Evolutionary conservation across 371 early-diverging fungal genomes (phyloP), one percentile per base, ranked within the genome.

Genomic region (Mortierella sp.): DNA sequence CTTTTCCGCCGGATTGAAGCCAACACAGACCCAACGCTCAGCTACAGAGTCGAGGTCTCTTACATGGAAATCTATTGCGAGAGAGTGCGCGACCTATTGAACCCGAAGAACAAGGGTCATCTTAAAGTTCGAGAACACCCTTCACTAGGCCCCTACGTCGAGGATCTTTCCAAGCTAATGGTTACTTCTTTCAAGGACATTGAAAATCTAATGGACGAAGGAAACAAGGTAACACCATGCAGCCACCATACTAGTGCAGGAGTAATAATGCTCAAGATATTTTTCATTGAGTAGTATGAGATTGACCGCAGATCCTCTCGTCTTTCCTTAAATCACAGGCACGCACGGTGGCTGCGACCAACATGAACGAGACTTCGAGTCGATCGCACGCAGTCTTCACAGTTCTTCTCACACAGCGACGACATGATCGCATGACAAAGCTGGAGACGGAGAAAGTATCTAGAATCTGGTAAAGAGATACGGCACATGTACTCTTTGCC

Each of bases 361-460:
- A 96, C 82, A 99, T 99, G 99, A 99, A 99, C 88, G 97, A 94
- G 79, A 94, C 94, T 0, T 97, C 97, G 28, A 96, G 96, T 76
- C 92, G 99, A 73, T 96, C 96, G 6, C 99, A 99, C 90, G 97
- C 98, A 21, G 96, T 99, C 44, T 97, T 98, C 73, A 97, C 97
- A 0, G 85, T 99, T 0, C 91, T 94, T 24, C 80, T 98, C 59
- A 95, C 95, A 2, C 94, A 95, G 88, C 92, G 90, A 69, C 74
- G 92, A 53, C 82, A 88, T 40, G 93, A 94, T 79, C 82, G 87
- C n/a, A 83, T 90, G 21, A 94, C 94, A 28, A 93, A 92, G n/a
- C 84, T 94, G 46, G 91, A 91, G 8, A 93, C 95, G 0, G 96
- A 96, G 87, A 95, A 95, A 44, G 95, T 95, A 10, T 93, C 96